phyloP scores from a whole-genome alignment of 2,329 filamentous ascomycete genomes.

The Cercospora berteroae region DNA sequence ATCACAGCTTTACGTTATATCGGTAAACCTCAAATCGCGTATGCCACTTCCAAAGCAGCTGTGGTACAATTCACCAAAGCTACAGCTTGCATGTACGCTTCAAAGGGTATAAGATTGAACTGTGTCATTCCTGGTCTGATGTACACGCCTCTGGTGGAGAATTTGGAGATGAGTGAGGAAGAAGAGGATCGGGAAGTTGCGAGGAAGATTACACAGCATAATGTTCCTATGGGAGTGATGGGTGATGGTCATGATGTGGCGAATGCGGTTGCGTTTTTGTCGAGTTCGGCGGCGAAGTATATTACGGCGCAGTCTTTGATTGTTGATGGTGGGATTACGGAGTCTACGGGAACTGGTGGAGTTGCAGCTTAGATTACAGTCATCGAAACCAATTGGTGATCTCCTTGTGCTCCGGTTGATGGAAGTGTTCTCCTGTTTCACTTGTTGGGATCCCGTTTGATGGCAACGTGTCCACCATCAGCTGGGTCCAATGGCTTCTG shows the following conservation, averaged over 20 bases:
- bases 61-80: slow-evolving; percentile 34
- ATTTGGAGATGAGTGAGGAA: slow-evolving; percentile 46
- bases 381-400: not conserved
- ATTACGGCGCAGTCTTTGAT: slow-evolving; percentile 74
- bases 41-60: slow-evolving; percentile 39
- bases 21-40: slow-evolving; percentile 54
- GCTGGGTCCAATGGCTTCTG: slow-evolving; percentile 26
- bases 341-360: slow-evolving; percentile 30
- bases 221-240: slow-evolving; percentile 60
- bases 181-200: slow-evolving; percentile 51
- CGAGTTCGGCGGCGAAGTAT: slow-evolving; percentile 79
- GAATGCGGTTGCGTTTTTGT: slow-evolving; percentile 84
- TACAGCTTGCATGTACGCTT: slow-evolving; percentile 49
- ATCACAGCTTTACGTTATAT: slow-evolving; percentile 55
- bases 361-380: not conserved
- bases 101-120: slow-evolving; percentile 49
- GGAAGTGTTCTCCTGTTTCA: not conserved
- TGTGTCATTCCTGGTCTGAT: slow-evolving; percentile 57
- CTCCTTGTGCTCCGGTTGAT: not conserved
- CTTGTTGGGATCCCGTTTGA: not conserved
- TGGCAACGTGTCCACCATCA: slow-evolving; percentile 16
- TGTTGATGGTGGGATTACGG: slow-evolving; percentile 33
- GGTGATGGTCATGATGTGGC: slow-evolving; percentile 63
- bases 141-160: slow-evolving; percentile 53
- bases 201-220: slow-evolving; percentile 51